These are phyloP conservation scores for Ceriops decandra DNA, from an alignment of 345 rosid species.

Conservation along the genomic window DNA sequence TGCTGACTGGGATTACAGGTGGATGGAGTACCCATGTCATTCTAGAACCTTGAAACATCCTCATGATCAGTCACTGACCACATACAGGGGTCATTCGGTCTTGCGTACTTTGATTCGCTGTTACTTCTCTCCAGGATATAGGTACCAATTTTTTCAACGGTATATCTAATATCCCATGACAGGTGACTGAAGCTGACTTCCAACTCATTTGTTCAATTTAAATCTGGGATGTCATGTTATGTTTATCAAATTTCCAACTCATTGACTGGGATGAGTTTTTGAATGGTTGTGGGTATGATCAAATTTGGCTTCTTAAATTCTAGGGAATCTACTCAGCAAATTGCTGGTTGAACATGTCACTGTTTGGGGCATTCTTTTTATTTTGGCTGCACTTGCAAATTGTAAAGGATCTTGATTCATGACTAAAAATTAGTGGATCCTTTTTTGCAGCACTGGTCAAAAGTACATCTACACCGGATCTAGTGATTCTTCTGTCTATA, in stretches of 20 bases:
- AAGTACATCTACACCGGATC: slow-evolving; percentile 69
- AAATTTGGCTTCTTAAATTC: too few species aligned
- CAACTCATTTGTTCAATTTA: too few species aligned
- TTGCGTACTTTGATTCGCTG: slow-evolving; percentile 59
- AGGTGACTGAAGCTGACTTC: background rate
- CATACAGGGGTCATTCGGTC: slow-evolving; percentile 62
- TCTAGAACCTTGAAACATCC: slow-evolving; percentile 47
- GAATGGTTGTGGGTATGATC: too few species aligned
- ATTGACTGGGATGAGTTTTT: too few species aligned
- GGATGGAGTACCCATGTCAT: slow-evolving; percentile 52
- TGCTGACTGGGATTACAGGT: slow-evolving; percentile 53
- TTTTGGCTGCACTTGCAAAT: background rate
- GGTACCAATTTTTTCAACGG: slow-evolving; percentile 28
- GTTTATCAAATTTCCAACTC: too few species aligned
- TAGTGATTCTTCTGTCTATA: slow-evolving; percentile 40
- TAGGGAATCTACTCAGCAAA: background rate
- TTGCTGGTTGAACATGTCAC: background rate
- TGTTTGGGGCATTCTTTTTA: background rate
- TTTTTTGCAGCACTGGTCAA: slow-evolving; percentile 61
- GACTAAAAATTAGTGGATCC: slow-evolving; percentile 3
- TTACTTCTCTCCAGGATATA: slow-evolving; percentile 62
- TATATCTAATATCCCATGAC: background rate
- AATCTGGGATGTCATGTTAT: too few species aligned
- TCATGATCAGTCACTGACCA: slow-evolving; percentile 51
- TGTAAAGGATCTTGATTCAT: background rate